Evolutionary conservation across 2,329 filamentous ascomycete species (phyloP), one percentile per base, ranked within the genome.

Genomic region (Fusarium sp.): DNA sequence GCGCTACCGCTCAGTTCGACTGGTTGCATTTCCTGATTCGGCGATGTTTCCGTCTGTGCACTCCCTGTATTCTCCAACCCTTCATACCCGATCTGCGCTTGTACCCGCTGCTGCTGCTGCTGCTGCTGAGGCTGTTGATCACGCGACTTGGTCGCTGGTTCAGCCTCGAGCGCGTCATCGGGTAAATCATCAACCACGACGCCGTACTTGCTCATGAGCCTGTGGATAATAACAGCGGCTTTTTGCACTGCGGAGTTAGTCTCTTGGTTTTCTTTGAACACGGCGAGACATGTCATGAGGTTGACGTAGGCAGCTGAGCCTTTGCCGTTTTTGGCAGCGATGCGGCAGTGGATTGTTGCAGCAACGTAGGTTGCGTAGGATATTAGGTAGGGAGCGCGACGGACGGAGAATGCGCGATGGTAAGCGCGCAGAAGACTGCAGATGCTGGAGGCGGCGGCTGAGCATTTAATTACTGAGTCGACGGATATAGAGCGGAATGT

Each of bases 281-380:
- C 83, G 0, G 81, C 81, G 2, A 88, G 73, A 62, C 86, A 88
- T 1, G 82, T 84, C 35, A 82, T 80, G 0, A 88, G 79, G 50
- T 79, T 81, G 6, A 76, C 69, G 65, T 85, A 82, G 0, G 85
- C 82, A 8, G 83, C 80, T 1, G 84, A 85, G 0, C 80, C 80
- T 0, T 76, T 77, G 13, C 81, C 81, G 14, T 84, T 81, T 48
- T 85, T 84, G 7, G 87, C 85, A 1, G 87, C 86, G 11, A 87
- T 85, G 7, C 87, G 86, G 1, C 84, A 85, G 57, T 87, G 84
- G 24, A 89, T 88, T 0, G 87, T 89, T 0, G 86, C 87, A 8
- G 84, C 84, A 2, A 89, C 86, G 65, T 89, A 90, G 0, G 86
- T 88, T 0, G 88, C 86, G 74, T 90, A 90, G 0, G 86, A 87